Evolutionary conservation across 805 yeast species (phyloP).

Genomic region (Candida suzukii): DNA sequence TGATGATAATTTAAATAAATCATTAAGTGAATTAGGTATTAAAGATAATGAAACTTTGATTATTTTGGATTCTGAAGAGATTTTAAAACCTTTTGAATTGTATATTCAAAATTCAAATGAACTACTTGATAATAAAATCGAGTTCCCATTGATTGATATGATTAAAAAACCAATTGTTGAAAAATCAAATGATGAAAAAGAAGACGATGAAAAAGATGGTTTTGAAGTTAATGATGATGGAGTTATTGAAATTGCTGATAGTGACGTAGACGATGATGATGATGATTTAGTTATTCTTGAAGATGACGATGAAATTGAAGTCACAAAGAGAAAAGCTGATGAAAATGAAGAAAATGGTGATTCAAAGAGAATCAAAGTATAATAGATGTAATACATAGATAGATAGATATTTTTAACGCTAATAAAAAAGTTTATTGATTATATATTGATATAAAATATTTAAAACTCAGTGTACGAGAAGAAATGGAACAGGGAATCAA

Average conservation of each 20-base stretch:
- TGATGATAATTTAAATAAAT: constrained; percentile 59
- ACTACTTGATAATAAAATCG: no score
- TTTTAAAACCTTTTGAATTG: constrained; percentile 54
- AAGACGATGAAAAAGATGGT: constrained; percentile 1
- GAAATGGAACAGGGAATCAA: no score
- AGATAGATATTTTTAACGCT: no score
- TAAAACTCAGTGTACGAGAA: no score
- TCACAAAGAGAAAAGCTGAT: constrained; percentile 8
- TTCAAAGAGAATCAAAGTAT: neutral
- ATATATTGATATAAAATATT: no score
- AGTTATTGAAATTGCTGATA: constrained; percentile 10
- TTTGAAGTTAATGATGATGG: constrained; percentile 8
- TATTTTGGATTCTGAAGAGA: constrained; percentile 77
- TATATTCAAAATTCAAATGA: constrained; percentile 29
- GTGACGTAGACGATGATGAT: constrained; percentile 6
- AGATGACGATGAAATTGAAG: constrained; percentile 3
- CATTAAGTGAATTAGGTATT: constrained; percentile 48
- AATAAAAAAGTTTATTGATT: no score
- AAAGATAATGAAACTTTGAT: constrained; percentile 55
- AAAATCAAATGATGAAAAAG: constrained; percentile 4
- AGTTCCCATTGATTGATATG: no score
- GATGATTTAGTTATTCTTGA: constrained; percentile 4
- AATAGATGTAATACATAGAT: no score
- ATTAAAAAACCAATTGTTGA: constrained; percentile 9
- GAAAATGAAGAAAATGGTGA: constrained; percentile 1